Conservation (phyloP, 177 flowering plant genomes). For the Tripterygium wilfordii region DNA sequence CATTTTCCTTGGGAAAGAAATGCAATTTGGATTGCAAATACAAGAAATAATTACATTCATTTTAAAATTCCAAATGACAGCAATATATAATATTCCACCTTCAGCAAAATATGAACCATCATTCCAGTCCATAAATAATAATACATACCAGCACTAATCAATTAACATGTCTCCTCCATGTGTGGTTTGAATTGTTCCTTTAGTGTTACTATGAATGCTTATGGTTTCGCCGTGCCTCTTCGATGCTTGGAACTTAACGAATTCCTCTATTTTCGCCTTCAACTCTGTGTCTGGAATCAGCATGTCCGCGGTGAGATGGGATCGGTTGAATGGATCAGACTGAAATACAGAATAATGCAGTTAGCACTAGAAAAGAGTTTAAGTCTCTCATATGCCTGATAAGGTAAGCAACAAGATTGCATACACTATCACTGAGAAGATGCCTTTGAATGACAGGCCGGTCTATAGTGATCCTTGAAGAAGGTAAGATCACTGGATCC, state of each 20-base stretch:
- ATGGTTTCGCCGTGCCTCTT: conserved; percentile 33
- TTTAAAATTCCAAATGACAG: no score
- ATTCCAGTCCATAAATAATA: no score
- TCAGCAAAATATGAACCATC: no score
- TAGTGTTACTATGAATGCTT: conserved; percentile 27
- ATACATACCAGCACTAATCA: conserved; percentile 20
- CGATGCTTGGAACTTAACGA: conserved; percentile 47
- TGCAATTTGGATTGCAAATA: no score
- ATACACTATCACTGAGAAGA: conserved; percentile 87
- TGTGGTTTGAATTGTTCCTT: conserved; percentile 43
- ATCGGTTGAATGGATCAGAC: conserved; percentile 97
- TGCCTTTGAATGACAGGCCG: conserved; percentile 91
- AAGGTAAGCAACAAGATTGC: neutral
- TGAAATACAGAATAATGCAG: conserved; percentile 22
- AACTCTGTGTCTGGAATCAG: conserved; percentile 71
- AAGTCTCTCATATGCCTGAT: neutral
- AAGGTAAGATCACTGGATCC: conserved; percentile 76
- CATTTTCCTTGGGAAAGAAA: no score
- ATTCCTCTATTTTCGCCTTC: conserved; percentile 76
- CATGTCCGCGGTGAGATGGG: conserved; percentile 93
- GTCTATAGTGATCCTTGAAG: conserved; percentile 82
- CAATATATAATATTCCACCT: no score
- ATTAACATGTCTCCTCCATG: conserved; percentile 36
- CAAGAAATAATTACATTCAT: no score
- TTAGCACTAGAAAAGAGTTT: neutral